Evolutionary conservation across 148 eudicot genomes (phyloP).

Genomic region (Suaeda aralocaspica): DNA sequence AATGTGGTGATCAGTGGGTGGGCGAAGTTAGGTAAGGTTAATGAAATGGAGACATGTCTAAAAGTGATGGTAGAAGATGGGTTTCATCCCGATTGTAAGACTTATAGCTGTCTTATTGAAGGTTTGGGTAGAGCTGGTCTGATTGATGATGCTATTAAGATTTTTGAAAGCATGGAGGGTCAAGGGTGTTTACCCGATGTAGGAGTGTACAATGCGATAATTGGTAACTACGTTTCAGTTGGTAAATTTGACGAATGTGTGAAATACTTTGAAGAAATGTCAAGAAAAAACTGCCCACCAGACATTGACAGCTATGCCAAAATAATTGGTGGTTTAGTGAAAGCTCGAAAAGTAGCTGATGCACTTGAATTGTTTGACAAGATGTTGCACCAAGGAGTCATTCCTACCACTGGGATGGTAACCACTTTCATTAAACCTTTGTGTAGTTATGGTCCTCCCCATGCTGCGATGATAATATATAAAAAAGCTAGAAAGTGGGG

Average conservation of each 20-base stretch:
- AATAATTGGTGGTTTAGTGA: conserved; percentile 48
- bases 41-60: conserved; percentile 60
- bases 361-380: conserved; percentile 79
- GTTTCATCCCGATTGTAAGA: conserved; percentile 52
- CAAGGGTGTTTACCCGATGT: conserved; percentile 40
- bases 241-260: conserved; percentile 56
- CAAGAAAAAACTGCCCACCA: conserved; percentile 45
- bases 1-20: conserved; percentile 71
- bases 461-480: conserved; percentile 82
- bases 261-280: conserved; percentile 56
- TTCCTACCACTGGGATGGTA: conserved; percentile 64
- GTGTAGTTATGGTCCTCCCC: conserved; percentile 89
- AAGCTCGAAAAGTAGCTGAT: conserved; percentile 82
- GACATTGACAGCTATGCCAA: conserved; percentile 54
- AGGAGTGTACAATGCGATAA: conserved; percentile 72
- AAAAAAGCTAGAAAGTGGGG: conserved; percentile 63
- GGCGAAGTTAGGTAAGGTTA: conserved; percentile 60
- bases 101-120: conserved; percentile 64
- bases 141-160: conserved; percentile 60
- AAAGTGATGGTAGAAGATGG: conserved; percentile 72
- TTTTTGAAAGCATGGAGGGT: conserved; percentile 51
- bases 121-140: conserved; percentile 79
- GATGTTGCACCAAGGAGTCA: conserved; percentile 58
- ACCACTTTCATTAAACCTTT: conserved; percentile 69
- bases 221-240: conserved; percentile 46